Evolutionary conservation across 768 basidiomycete genomes (phyloP), one percentile per base, ranked within the genome.

Genomic region (Crepidotus variabilis): DNA sequence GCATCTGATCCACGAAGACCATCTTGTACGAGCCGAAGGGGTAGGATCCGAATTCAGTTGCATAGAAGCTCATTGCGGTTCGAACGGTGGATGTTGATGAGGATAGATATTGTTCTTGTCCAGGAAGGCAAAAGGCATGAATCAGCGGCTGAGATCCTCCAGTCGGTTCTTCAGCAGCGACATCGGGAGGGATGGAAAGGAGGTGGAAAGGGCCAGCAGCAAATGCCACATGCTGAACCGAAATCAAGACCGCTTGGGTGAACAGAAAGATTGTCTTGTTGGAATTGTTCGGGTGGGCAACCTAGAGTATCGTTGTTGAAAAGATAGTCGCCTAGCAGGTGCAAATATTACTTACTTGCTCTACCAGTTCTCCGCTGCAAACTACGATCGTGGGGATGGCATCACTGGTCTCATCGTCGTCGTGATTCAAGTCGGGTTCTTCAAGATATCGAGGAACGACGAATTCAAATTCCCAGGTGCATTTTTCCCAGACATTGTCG

Each of bases 391-490:
- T 92, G 2, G 91, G 93, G 61, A 74, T 81, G 22, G 85, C 79
- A 51, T 84, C 86, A 22, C 74, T 76, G 8, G 71, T 71, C 50
- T 86, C 87, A 34, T 78, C 78, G 9, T 81, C 77, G 54, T 78
- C 73, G 35, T 67, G 74, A 52, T 50, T 68, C 57, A 59, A 32
- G 34, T 81, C 78, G 10, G 74, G 77, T 59, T 89, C 89, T 67
- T 92, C 87, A 13, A 92, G 74, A 65, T 85, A 87, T 61, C 87
- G 79, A 50, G 95, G 94, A 33, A 97, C 95, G 51, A 97, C 85
- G 69, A 97, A 92, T 70, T 98, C 93, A 56, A 98, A 89, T 65
- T 99, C 97, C 97, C 97, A 99, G 6, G 96, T 95, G 63, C 92
- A 97, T 64, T 92, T 88, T 71, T 97, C 95, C 92, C 94, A 96